Conservation (phyloP, 2,329 filamentous ascomycete species). For the Aspergillus aculeatus region DNA sequence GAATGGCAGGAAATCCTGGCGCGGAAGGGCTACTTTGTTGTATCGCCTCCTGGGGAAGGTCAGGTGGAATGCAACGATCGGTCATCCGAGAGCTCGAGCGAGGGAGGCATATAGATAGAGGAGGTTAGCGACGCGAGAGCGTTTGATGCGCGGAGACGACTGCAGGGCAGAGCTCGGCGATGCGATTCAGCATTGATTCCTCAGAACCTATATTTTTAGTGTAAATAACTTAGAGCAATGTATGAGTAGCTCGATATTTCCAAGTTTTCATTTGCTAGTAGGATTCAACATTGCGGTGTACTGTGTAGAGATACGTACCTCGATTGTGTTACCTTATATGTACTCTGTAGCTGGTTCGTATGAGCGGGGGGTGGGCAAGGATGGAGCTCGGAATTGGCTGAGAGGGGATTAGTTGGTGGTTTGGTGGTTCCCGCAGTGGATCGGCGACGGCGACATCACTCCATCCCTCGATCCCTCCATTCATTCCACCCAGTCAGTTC, state of each 20-base stretch:
- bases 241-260: too few species aligned
- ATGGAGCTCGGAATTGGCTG: too few species aligned
- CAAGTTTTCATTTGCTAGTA: too few species aligned
- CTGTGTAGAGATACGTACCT: background rate
- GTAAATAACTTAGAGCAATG: background rate
- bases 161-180: background rate
- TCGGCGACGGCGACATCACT: background rate
- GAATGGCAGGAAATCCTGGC: slow-evolving; percentile 43
- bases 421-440: slow-evolving; percentile 3
- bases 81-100: slow-evolving; percentile 18
- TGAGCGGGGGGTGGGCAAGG: background rate
- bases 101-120: slow-evolving; percentile 17
- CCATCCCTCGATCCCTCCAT: background rate
- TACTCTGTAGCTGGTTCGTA: background rate
- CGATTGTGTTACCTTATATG: background rate
- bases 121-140: background rate
- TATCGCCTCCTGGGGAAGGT: slow-evolving; percentile 21
- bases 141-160: background rate
- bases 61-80: slow-evolving; percentile 17
- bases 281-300: background rate
- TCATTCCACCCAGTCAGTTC: too few species aligned
- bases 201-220: background rate
- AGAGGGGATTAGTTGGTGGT: background rate
- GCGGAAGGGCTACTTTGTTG: slow-evolving; percentile 32
- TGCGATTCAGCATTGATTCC: too few species aligned